Conservation (phyloP, 2,329 filamentous ascomycete species). For the Aspergillus sp. region DNA sequence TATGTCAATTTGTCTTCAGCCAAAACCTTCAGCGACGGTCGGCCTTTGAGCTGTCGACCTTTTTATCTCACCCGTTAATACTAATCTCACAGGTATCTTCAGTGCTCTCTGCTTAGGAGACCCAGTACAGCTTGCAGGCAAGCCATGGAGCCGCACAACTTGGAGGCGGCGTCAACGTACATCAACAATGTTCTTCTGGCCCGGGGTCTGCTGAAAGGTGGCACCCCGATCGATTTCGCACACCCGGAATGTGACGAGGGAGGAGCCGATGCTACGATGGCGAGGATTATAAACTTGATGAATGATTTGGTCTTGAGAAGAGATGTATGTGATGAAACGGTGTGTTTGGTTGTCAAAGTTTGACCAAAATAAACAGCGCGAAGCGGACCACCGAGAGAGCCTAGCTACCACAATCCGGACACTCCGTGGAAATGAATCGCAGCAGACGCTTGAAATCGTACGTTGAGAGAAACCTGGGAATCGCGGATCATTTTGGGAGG, state of each 20-base stretch:
- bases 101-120: no score
- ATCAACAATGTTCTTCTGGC: conserved; percentile 63
- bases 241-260: conserved; percentile 61
- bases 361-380: conserved; percentile 55
- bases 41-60: neutral
- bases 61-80: neutral
- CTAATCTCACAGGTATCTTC: neutral
- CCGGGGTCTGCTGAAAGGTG: conserved; percentile 57
- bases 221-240: conserved; percentile 68
- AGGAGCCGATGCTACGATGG: conserved; percentile 64
- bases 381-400: conserved; percentile 81
- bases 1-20: conserved; percentile 9
- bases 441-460: conserved; percentile 65
- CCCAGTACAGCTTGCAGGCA: conserved; percentile 18
- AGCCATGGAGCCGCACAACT: conserved; percentile 45
- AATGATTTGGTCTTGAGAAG: conserved; percentile 88
- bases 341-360: conserved; percentile 1
- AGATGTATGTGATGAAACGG: conserved; percentile 61
- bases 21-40: conserved; percentile 7
- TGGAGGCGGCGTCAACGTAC: conserved; percentile 59
- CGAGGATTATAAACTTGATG: conserved; percentile 82
- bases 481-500: neutral
- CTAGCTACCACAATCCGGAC: conserved; percentile 73
- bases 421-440: conserved; percentile 69
- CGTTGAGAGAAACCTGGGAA: conserved; percentile 21